Conservation (phyloP, 1,139 yeast species). For the Debaryomyces subglobosus region DNA sequence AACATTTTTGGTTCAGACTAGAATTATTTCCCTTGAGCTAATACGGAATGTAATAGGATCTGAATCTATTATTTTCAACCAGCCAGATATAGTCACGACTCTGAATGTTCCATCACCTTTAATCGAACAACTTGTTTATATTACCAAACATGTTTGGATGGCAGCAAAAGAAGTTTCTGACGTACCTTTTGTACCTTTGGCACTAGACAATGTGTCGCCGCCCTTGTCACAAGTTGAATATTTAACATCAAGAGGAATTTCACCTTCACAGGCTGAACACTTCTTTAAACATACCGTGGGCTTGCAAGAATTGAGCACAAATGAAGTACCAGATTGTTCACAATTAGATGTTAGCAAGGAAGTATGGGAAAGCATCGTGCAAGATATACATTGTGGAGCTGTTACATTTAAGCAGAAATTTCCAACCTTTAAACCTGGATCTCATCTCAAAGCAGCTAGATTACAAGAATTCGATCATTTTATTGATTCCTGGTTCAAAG, state of each 20-base stretch:
- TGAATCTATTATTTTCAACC: conserved; percentile 15
- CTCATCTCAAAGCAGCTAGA: conserved; percentile 23
- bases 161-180: conserved; percentile 28
- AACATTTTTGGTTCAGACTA: conserved; percentile 44
- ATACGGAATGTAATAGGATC: conserved; percentile 31
- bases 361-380: conserved; percentile 22
- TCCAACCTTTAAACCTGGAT: conserved; percentile 15
- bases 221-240: conserved; percentile 54
- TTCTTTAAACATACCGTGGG: conserved; percentile 33
- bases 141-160: conserved; percentile 36
- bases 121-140: conserved; percentile 39
- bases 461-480: conserved; percentile 37
- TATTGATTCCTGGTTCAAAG: conserved; percentile 49
- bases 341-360: conserved; percentile 27
- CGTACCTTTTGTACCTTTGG: conserved; percentile 45
- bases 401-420: conserved; percentile 19
- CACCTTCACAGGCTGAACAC: conserved; percentile 41
- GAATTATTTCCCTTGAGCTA: conserved; percentile 41
- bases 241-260: conserved; percentile 48
- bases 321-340: conserved; percentile 29
- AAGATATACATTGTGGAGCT: conserved; percentile 15
- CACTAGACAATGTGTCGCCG: conserved; percentile 52
- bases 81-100: conserved; percentile 13
- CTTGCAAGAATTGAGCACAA: conserved; percentile 20
- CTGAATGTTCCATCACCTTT: conserved; percentile 30